A percentile compares a stretch with the other conserved stretches of the same genome.
These are phyloP conservation scores for Ascoidea asiatica DNA, from an alignment of 805 yeast species.

Conservation along the genomic window DNA sequence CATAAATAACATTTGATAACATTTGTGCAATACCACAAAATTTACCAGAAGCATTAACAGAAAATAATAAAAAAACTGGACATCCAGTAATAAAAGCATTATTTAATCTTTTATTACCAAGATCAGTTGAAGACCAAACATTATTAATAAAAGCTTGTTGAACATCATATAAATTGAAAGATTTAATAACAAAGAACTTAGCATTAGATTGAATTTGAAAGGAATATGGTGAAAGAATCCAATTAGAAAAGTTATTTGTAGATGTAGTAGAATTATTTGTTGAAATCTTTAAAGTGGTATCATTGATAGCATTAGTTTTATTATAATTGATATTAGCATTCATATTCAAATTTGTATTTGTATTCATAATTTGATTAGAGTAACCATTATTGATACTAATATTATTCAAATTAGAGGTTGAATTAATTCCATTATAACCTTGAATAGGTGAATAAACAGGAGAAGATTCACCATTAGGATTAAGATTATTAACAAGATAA, in stretches of 20 bases:
- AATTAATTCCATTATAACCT: too few species aligned
- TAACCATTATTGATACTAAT: too few species aligned
- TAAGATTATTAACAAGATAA: too few species aligned
- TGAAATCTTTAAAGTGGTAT: neutral
- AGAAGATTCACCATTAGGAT: too few species aligned
- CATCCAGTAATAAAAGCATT: conserved; percentile 23
- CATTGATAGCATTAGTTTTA: neutral
- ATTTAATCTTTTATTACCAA: conserved; percentile 39
- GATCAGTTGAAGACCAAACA: conserved; percentile 47
- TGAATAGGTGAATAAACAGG: too few species aligned
- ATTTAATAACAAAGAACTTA: conserved; percentile 39
- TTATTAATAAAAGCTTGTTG: conserved; percentile 32
- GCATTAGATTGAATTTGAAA: conserved; percentile 6
- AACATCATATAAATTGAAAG: conserved; percentile 34
- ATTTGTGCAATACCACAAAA: conserved; percentile 49
- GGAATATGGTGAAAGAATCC: neutral
- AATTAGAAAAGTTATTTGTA: neutral
- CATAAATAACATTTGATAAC: conserved; percentile 22
- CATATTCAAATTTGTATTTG: neutral
- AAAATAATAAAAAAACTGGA: conserved; percentile 36
- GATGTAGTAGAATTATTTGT: too few species aligned
- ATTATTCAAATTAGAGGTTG: too few species aligned
- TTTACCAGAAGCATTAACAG: conserved; percentile 43
- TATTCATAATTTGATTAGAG: too few species aligned
- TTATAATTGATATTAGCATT: neutral